Base-by-base conservation (phyloP, 169 alveolate genomes). In the Cryptosporidium meleagridis region DNA sequence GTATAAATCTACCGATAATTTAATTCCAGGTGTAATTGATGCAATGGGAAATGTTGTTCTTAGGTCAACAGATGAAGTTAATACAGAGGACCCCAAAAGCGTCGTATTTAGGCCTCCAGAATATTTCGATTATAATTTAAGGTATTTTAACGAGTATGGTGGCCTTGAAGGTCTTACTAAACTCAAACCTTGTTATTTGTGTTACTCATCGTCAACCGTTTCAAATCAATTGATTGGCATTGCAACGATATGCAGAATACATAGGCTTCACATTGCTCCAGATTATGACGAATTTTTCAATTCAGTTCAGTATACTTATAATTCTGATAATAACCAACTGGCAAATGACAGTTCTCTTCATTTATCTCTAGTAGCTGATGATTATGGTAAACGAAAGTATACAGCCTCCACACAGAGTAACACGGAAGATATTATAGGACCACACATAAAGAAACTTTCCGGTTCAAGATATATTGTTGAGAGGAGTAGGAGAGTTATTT, bases 151-250 rank as follows among this genome's bases (percentile, higher is more conserved):
- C 2, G 89, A 80, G 31, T 44, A 80, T 80, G 51, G 21, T 14
- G 89, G 89, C 6, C 68, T 80, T 9, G 75, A 80, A 41, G 75
- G 89, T 14, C 75, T 80, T 44, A 26, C 89, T 37, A 62, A 45
- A 9, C 89, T 80, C 41, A 80, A 80, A 65, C 89, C 89, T 21
- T 80, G 89, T 14, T 80, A 80, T 80, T 62, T 80, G 52, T 80
- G 89, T 29, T 59, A 80, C 44, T 80, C 89, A 0, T 62, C 89
- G 39, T 62, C 70, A 39, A 21, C 31, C 7, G 3, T 21, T 75
- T 75, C 87, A 8, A 59, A 48, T 16, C 73, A 21, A 12, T 10
- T 55, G 18, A 69, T 65, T 80, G 89, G 89, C 21, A 33, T 80
- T 26, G 89, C 89, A 14, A 59, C 68, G 5, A n/a, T 80, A 14